Conservation (phyloP, 768 basidiomycete species). For the Melanogaster broomeanus region DNA sequence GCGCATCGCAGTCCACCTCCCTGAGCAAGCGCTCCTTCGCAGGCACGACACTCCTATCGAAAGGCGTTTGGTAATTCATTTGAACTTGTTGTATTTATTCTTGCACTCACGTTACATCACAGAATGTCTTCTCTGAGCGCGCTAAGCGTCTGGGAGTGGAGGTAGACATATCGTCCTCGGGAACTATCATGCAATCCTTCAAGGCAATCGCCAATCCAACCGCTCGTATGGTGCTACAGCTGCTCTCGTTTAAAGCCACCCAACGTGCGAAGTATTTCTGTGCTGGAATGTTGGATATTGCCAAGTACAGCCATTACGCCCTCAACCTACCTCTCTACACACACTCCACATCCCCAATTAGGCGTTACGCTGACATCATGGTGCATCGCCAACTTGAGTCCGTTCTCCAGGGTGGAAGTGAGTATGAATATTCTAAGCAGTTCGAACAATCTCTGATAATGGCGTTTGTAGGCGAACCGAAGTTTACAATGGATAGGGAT, state of each 20-base stretch:
- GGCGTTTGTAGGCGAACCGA: constrained; percentile 57
- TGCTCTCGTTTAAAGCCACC: constrained; percentile 89
- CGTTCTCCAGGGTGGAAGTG: constrained; percentile 70
- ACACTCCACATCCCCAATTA: constrained; percentile 90
- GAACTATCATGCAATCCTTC: constrained; percentile 83
- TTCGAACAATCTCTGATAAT: constrained; percentile 7
- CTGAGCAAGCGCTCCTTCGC: constrained; percentile 95
- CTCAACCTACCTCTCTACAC: constrained; percentile 91
- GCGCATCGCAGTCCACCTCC: constrained; percentile 89
- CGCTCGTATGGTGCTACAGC: constrained; percentile 75
- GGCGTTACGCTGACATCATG: constrained; percentile 90
- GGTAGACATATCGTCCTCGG: constrained; percentile 79
- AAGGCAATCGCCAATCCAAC: constrained; percentile 70
- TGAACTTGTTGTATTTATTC: not conserved
- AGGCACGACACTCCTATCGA: constrained; percentile 94
- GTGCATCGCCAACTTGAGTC: constrained; percentile 97
- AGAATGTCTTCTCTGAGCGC: constrained; percentile 80
- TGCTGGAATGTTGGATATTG: constrained; percentile 98
- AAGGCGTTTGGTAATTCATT: constrained; percentile 67
- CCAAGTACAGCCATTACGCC: constrained; percentile 94
- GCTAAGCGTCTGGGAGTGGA: constrained; percentile 82
- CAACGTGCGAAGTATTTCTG: constrained; percentile 98
- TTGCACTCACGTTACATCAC: constrained; percentile 11
- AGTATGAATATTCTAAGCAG: constrained; percentile 20
- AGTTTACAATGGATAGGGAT: constrained; percentile 97